Conservation (phyloP, 768 basidiomycete genomes). For the Daedalea quercina region DNA sequence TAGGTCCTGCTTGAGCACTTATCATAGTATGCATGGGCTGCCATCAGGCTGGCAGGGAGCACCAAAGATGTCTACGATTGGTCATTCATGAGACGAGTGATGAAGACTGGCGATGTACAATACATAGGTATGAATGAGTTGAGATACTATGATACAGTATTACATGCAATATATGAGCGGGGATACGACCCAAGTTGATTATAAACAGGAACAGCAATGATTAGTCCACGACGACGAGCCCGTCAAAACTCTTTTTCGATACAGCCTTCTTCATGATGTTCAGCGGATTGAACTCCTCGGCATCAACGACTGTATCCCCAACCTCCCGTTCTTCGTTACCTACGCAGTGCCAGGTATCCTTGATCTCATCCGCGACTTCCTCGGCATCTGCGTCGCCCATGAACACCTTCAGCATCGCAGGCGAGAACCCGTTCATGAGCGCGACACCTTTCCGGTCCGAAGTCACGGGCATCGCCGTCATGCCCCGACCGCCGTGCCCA, state of each 20-base stretch:
- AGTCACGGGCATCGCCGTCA: conserved; percentile 39
- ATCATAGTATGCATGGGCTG: too few relatives aligned
- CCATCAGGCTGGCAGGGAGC: too few relatives aligned
- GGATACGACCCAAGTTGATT: too few relatives aligned
- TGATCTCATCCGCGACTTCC: conserved; percentile 19
- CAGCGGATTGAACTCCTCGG: conserved; percentile 28
- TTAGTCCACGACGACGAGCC: conserved; percentile 52
- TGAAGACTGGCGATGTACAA: too few relatives aligned
- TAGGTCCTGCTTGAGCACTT: too few relatives aligned
- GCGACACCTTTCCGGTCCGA: conserved; percentile 55
- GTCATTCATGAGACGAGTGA: too few relatives aligned
- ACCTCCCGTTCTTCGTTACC: conserved; percentile 22
- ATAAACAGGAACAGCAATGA: too few relatives aligned
- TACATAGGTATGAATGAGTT: too few relatives aligned
- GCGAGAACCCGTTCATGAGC: conserved; percentile 64
- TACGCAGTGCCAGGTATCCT: conserved; percentile 29
- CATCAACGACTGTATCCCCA: conserved; percentile 27
- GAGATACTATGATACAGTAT: too few relatives aligned
- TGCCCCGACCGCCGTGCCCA: conserved; percentile 5
- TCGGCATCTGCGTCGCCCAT: conserved; percentile 45
- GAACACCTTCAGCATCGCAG: conserved; percentile 65
- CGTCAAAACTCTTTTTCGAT: conserved; percentile 44
- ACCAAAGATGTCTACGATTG: too few relatives aligned
- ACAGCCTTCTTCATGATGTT: conserved; percentile 34
- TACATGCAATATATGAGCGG: conserved; percentile 32